phyloP scores from a whole-genome alignment of 2,329 filamentous ascomycete genomes.

The Thielaviopsis punctulata region DNA sequence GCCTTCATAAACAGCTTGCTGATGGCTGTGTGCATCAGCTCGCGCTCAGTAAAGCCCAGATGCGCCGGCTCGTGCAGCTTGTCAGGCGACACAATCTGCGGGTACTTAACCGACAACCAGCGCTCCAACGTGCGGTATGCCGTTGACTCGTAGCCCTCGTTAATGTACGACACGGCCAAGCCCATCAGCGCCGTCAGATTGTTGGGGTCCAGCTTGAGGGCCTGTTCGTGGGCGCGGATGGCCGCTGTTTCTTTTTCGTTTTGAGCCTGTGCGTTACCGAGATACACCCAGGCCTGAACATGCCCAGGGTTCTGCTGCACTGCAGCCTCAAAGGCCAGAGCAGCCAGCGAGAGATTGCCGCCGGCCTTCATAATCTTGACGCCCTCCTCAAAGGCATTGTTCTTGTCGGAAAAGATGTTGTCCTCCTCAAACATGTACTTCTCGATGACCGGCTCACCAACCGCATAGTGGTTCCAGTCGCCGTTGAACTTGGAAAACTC shows the following conservation, averaged over 20 bases:
- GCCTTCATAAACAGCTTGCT: conserved; percentile 83
- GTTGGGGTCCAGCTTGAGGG: conserved; percentile 69
- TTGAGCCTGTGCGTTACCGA: conserved; percentile 85
- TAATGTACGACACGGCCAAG: conserved; percentile 89
- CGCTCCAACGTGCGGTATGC: conserved; percentile 92
- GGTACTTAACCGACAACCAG: conserved; percentile 93
- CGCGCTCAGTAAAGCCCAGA: conserved; percentile 84
- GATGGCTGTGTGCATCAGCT: conserved; percentile 75
- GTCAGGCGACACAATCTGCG: conserved; percentile 55
- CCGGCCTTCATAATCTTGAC: conserved; percentile 84
- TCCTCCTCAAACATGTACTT: conserved; percentile 91
- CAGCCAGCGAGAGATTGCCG: conserved; percentile 83
- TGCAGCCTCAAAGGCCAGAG: conserved; percentile 87
- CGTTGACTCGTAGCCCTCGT: conserved; percentile 94
- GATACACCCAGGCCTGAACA: conserved; percentile 81
- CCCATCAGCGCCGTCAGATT: conserved; percentile 89
- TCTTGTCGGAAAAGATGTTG: conserved; percentile 68
- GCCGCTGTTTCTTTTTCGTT: conserved; percentile 97
- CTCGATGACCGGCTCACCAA: conserved; percentile 59
- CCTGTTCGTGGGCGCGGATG: conserved; percentile 83
- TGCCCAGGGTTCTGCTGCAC: conserved; percentile 79
- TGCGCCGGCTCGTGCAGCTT: conserved; percentile 62
- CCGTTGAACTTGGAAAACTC: conserved; percentile 45
- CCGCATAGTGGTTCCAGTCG: conserved; percentile 44
- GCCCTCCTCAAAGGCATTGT: conserved; percentile 82